These are phyloP conservation scores for Mangifera indica DNA, from an alignment of 345 rosid species.

Conservation along the genomic window DNA sequence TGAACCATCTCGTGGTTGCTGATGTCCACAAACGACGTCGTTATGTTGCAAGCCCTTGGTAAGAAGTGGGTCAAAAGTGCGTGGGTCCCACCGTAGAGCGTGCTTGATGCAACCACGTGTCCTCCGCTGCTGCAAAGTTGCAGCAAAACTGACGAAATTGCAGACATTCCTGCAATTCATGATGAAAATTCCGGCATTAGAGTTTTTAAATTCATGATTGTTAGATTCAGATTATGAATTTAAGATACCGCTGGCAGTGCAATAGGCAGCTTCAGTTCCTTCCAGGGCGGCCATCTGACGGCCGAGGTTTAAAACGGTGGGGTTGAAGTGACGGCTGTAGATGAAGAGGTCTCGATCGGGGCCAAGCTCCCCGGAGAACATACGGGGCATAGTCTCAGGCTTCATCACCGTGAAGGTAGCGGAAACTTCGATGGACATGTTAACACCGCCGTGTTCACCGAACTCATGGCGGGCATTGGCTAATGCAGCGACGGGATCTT, in stretches of 20 bases:
- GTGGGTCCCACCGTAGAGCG: conserved; percentile 61
- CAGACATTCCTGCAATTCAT: conserved; percentile 73
- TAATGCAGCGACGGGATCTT: conserved; percentile 76
- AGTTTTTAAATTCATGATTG: neutral
- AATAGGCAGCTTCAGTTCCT: conserved; percentile 96
- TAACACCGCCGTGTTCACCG: conserved; percentile 97
- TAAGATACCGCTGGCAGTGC: conserved; percentile 85
- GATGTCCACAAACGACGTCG: conserved; percentile 82
- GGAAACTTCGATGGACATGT: conserved; percentile 99
- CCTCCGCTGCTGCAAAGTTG: conserved; percentile 96
- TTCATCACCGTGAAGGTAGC: conserved; percentile 99
- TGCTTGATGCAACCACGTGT: conserved; percentile 66
- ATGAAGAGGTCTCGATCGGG: conserved; percentile 92
- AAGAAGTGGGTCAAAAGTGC: conserved; percentile 83
- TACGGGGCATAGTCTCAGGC: conserved; percentile 85
- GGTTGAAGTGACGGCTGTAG: conserved; percentile 97
- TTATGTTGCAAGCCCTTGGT: conserved; percentile 78
- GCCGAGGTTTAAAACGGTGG: conserved; percentile 86
- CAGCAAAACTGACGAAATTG: conserved; percentile 82
- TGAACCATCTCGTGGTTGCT: conserved; percentile 52
- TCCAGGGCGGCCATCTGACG: conserved; percentile 98
- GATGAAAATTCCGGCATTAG: no score
- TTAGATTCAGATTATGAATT: neutral
- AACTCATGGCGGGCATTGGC: conserved; percentile 83
- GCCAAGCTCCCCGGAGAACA: conserved; percentile 95